A percentile compares a stretch with the other conserved stretches of the same genome.
phyloP scores from a whole-genome alignment of 257 asterid genomes.

The Salvia rosmarinus region DNA sequence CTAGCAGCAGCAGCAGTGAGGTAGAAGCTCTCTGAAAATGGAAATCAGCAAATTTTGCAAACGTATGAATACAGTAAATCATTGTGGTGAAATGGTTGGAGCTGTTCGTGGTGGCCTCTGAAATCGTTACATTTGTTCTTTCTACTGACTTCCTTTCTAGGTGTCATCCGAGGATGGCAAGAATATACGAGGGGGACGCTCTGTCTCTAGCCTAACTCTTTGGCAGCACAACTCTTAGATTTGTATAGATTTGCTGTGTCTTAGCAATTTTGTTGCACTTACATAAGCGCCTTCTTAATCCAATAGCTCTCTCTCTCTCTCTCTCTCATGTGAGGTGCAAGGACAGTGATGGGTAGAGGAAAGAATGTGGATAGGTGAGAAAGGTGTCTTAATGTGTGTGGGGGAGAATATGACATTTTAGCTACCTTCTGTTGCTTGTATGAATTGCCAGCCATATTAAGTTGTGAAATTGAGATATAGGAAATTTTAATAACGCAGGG shows the following conservation, averaged over 20 bases:
- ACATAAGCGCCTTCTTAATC: not conserved
- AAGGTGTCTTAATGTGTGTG: not conserved
- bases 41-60: slow-evolving; percentile 49
- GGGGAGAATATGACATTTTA: not conserved
- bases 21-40: slow-evolving; percentile 25
- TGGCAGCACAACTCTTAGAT: slow-evolving; percentile 26
- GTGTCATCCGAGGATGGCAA: slow-evolving; percentile 39
- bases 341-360: not conserved
- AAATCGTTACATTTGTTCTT: slow-evolving; percentile 16
- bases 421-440: not conserved
- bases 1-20: not conserved
- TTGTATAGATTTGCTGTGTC: slow-evolving; percentile 15
- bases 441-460: slow-evolving; percentile 9
- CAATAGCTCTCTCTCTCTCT: not conserved
- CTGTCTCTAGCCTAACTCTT: slow-evolving; percentile 31
- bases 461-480: not conserved
- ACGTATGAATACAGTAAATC: slow-evolving; percentile 49
- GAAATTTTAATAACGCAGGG: no score
- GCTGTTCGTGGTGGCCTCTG: slow-evolving; percentile 3
- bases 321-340: not conserved
- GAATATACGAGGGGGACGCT: slow-evolving; percentile 16
- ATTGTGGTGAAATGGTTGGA: slow-evolving; percentile 27
- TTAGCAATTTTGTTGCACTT: slow-evolving; percentile 15
- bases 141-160: not conserved
- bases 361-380: not conserved